Percentiles rank a stretch among this genome's conserved stretches.
These are phyloP conservation scores for Taphrina populina DNA, from an alignment of 1,139 yeast genomes.

Conservation along the genomic window DNA sequence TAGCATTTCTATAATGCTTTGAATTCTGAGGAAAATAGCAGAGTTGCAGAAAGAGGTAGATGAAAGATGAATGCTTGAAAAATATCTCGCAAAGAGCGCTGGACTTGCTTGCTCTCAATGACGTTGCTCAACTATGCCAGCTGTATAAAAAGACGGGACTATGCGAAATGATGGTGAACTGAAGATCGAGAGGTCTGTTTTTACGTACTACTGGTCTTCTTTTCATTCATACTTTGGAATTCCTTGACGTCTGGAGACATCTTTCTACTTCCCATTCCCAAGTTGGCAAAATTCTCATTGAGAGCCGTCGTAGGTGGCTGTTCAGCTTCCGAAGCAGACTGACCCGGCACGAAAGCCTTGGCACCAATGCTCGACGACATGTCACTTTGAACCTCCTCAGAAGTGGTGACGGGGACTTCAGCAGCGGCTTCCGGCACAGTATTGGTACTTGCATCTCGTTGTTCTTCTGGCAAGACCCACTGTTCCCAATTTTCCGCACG, in stretches of 20 bases:
- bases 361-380: conserved; percentile 12
- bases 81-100: no score
- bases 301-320: neutral
- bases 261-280: conserved; percentile 25
- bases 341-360: conserved; percentile 19
- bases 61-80: no score
- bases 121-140: no score
- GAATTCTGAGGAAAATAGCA: no score
- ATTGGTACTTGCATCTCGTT: conserved; percentile 18
- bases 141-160: no score
- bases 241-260: conserved; percentile 18
- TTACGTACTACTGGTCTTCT: no score
- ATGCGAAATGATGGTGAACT: no score
- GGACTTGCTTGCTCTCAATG: no score
- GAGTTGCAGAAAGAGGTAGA: no score
- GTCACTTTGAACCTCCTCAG: neutral
- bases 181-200: no score
- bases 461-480: conserved; percentile 36
- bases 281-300: conserved; percentile 17
- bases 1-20: no score
- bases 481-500: conserved; percentile 36
- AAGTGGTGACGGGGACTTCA: neutral
- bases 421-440: conserved; percentile 5
- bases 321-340: neutral
- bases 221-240: conserved; percentile 8